Conservation (phyloP, 495 filamentous ascomycete species). For the Aspergillus diversus region DNA sequence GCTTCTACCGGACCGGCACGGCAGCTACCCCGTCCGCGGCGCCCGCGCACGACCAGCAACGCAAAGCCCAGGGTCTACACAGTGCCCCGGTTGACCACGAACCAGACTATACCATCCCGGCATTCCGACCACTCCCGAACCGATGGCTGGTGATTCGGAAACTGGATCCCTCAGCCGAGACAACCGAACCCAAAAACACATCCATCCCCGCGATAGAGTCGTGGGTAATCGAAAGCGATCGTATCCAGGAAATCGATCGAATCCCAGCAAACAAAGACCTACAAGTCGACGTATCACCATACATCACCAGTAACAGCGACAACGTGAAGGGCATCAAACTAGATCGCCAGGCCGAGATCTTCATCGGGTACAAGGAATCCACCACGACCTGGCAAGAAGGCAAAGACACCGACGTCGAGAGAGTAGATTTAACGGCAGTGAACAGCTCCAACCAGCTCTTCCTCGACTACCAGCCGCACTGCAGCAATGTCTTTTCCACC, state of each 20-base stretch:
- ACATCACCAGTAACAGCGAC: constrained; percentile 25
- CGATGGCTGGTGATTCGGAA: constrained; percentile 50
- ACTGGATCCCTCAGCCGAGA: constrained; percentile 21
- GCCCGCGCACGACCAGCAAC: neutral
- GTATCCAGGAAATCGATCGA: constrained; percentile 35
- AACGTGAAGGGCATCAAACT: constrained; percentile 23
- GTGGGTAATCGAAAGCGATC: constrained; percentile 58
- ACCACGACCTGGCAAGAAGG: constrained; percentile 24
- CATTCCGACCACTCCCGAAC: constrained; percentile 38
- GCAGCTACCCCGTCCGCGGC: constrained; percentile 18
- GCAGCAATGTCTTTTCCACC: constrained; percentile 54
- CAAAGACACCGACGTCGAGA: neutral
- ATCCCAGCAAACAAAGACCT: constrained; percentile 40
- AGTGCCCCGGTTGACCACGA: constrained; percentile 9
- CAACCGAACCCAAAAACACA: constrained; percentile 14
- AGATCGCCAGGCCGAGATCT: constrained; percentile 52
- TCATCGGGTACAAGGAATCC: constrained; percentile 46
- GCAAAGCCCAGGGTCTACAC: constrained; percentile 15
- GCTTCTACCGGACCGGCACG: constrained; percentile 42
- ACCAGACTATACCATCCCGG: constrained; percentile 21
- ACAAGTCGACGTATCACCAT: constrained; percentile 54
- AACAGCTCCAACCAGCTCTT: constrained; percentile 52
- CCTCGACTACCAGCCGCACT: constrained; percentile 53
- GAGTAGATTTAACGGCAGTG: constrained; percentile 37
- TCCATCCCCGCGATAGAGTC: constrained; percentile 31